Conservation (phyloP, 1,139 yeast species). For the Spencermartinsiella ligniputridi region DNA sequence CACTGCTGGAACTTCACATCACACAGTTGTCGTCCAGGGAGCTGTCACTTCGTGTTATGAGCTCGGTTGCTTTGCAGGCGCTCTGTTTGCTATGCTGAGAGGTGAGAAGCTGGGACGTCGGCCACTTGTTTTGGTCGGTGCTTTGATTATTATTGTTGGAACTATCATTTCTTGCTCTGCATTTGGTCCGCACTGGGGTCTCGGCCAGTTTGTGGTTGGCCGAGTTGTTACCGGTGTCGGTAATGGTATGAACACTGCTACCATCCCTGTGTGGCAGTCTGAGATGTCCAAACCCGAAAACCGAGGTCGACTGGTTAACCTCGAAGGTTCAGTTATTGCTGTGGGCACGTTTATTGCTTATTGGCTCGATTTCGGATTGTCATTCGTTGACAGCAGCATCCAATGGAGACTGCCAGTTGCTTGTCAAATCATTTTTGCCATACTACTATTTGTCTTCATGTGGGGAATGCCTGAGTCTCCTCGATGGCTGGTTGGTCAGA, state of each 20-base stretch:
- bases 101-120: conserved; percentile 34
- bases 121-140: conserved; percentile 46
- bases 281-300: conserved; percentile 70
- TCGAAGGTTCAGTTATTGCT: conserved; percentile 71
- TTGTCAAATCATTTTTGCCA: conserved; percentile 33
- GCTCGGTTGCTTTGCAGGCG: conserved; percentile 76
- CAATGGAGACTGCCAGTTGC: conserved; percentile 45
- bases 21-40: conserved; percentile 44
- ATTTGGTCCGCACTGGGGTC: conserved; percentile 54
- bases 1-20: conserved; percentile 20
- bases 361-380: conserved; percentile 61
- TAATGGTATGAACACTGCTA: conserved; percentile 74
- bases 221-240: conserved; percentile 76
- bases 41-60: conserved; percentile 74
- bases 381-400: conserved; percentile 43
- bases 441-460: conserved; percentile 19
- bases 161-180: conserved; percentile 59
- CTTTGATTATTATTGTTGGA: conserved; percentile 52
- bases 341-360: conserved; percentile 71
- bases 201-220: conserved; percentile 72
- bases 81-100: conserved; percentile 51
- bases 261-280: conserved; percentile 80
- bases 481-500: conserved; percentile 45
- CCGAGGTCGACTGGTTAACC: conserved; percentile 67
- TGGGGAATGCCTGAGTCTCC: conserved; percentile 46